Percentiles rank a stretch among this genome's conserved stretches.
Conservation (phyloP, 257 asterid species). For the Pogostemon cablin region DNA sequence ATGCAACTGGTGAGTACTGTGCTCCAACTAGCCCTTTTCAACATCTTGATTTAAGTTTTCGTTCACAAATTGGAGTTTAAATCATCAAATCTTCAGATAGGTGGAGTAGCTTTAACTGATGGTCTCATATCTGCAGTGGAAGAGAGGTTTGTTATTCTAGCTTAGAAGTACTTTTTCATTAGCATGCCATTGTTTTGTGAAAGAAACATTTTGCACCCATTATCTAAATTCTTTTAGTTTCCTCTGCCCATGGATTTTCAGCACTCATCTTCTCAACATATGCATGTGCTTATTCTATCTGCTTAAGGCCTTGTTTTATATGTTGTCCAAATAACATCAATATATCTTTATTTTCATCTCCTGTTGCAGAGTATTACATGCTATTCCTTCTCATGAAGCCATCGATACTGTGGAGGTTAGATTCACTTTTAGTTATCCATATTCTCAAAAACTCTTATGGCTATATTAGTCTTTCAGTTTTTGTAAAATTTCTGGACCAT, state of each 20-base stretch:
- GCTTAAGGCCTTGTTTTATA: conserved; percentile 8
- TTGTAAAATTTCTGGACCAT: conserved; percentile 12
- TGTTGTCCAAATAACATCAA: conserved; percentile 19
- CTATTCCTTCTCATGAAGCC: conserved; percentile 95
- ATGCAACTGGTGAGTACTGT: conserved; percentile 85
- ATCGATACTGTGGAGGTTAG: conserved; percentile 95
- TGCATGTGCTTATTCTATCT: conserved; percentile 7
- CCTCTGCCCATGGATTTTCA: conserved; percentile 20
- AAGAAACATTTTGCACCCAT: conserved; percentile 14
- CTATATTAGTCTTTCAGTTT: conserved; percentile 18
- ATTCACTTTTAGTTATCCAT: not conserved
- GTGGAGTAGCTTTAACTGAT: conserved; percentile 81
- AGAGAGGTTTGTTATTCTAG: conserved; percentile 71
- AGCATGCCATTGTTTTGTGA: conserved; percentile 7
- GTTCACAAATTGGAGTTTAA: conserved; percentile 25
- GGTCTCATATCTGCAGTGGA: conserved; percentile 94
- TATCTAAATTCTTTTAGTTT: conserved; percentile 11
- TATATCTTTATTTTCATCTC: conserved; percentile 16
- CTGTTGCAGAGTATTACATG: conserved; percentile 80
- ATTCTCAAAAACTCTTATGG: conserved; percentile 14
- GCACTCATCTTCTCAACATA: not conserved
- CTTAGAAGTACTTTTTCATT: conserved; percentile 14
- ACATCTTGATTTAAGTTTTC: conserved; percentile 23
- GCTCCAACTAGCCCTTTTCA: conserved; percentile 18
- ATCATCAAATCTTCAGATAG: conserved; percentile 58